A percentile compares a stretch with the other conserved stretches of the same genome.
Conservation (phyloP, 305 asterid species). For the Fraxinus platypoda region DNA sequence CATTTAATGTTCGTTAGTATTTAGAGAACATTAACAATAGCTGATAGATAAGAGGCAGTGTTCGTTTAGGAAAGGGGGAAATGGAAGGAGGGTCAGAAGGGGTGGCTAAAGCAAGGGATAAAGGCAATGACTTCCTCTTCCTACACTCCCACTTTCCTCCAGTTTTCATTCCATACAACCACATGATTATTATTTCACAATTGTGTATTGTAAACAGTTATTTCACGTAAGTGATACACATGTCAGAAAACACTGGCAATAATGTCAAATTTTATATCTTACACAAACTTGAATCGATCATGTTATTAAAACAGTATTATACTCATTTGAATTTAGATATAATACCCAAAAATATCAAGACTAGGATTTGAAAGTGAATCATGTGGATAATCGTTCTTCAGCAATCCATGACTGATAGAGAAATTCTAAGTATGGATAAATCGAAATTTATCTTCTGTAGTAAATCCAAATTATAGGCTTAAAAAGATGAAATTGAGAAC, state of each 20-base stretch:
- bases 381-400: not conserved
- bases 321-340: constrained; percentile 9
- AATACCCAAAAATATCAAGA: constrained; percentile 4
- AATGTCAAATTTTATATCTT: not conserved
- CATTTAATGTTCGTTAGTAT: not conserved
- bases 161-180: not conserved
- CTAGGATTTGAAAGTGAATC: constrained; percentile 5
- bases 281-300: constrained; percentile 7
- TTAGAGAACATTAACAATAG: not conserved
- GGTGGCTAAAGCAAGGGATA: not conserved
- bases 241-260: not conserved
- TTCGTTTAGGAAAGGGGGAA: not conserved
- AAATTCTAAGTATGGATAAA: not conserved
- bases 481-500: not conserved
- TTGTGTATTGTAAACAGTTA: not conserved
- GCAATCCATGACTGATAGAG: not conserved
- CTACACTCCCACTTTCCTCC: not conserved
- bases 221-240: not conserved
- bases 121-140: not conserved
- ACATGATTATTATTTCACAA: not conserved
- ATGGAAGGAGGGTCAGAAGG: not conserved
- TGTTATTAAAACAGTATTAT: constrained; percentile 5
- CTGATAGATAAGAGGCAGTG: not conserved
- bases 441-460: not conserved
- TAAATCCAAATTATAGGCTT: not conserved